phyloP scores from a whole-genome alignment of 2,329 filamentous ascomycete species.

The Stemphylium lycopersici region DNA sequence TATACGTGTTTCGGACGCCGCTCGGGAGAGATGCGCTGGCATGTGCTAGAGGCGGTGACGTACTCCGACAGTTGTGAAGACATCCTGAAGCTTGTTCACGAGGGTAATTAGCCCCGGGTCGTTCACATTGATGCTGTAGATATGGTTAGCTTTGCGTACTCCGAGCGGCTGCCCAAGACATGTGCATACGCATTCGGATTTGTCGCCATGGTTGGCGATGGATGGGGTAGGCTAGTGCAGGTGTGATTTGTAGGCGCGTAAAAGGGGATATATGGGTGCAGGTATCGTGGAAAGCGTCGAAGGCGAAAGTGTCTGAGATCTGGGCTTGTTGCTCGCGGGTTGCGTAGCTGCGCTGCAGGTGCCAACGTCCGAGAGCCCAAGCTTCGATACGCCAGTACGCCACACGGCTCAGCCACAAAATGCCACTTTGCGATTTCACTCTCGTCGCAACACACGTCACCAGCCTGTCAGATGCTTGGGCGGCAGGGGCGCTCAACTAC shows the following conservation, averaged over 20 bases:
- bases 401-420: slow-evolving; percentile 16
- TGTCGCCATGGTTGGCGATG: slow-evolving; percentile 47
- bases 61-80: slow-evolving; percentile 94
- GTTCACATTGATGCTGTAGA: slow-evolving; percentile 71
- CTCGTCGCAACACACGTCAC: slow-evolving; percentile 9
- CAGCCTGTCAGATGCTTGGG: slow-evolving; percentile 4
- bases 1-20: slow-evolving; percentile 17
- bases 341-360: slow-evolving; percentile 26
- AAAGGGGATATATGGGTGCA: slow-evolving; percentile 11
- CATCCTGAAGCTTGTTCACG: slow-evolving; percentile 99
- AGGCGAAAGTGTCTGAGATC: slow-evolving; percentile 28
- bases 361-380: slow-evolving; percentile 19
- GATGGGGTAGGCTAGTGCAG: slow-evolving; percentile 6
- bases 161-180: slow-evolving; percentile 22
- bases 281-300: slow-evolving; percentile 20
- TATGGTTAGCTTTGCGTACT: slow-evolving; percentile 34
- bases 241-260: slow-evolving; percentile 2
- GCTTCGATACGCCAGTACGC: slow-evolving; percentile 19
- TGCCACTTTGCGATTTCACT: neutral
- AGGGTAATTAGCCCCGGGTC: slow-evolving; percentile 75
- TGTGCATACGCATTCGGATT: slow-evolving; percentile 50
- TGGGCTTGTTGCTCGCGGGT: slow-evolving; percentile 24
- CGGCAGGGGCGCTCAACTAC: neutral
- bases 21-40: slow-evolving; percentile 7
- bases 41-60: slow-evolving; percentile 42